phyloP scores from a whole-genome alignment of 2,329 filamentous ascomycete genomes.

The Madurella fahalii region DNA sequence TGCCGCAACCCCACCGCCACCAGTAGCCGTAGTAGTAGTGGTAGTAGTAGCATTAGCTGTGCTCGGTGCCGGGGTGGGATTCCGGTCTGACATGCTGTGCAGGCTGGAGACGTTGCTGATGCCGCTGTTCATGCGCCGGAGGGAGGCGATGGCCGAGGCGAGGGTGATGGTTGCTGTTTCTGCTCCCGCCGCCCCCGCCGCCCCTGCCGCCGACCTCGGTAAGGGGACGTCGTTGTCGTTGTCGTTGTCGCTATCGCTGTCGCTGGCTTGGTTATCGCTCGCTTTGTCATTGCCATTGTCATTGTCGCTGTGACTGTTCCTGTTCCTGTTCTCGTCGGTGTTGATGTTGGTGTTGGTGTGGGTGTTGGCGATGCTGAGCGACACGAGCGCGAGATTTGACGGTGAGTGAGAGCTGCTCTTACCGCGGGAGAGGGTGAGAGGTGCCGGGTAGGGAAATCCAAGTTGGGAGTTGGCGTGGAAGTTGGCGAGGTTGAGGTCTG shows the following conservation, averaged over 20 bases:
- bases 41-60: conserved; percentile 22
- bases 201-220: too few relatives aligned
- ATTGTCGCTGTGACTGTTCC: neutral
- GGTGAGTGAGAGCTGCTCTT: neutral
- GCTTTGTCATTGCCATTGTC: neutral
- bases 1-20: too few relatives aligned
- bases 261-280: neutral
- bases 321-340: neutral
- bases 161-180: neutral
- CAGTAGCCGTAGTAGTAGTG: conserved; percentile 28
- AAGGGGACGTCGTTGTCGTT: neutral
- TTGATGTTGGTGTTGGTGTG: neutral
- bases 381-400: too few relatives aligned
- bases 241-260: neutral
- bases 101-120: conserved; percentile 29
- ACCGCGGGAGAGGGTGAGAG: neutral
- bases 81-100: conserved; percentile 2
- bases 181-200: too few relatives aligned
- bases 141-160: conserved; percentile 44
- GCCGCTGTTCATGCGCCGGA: conserved; percentile 56
- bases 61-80: neutral
- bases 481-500: conserved; percentile 13
- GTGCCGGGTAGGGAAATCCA: conserved; percentile 7
- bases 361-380: too few relatives aligned
- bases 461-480: conserved; percentile 11